phyloP scores from a whole-genome alignment of 331 rosid genomes.

The Malus hybrid region DNA sequence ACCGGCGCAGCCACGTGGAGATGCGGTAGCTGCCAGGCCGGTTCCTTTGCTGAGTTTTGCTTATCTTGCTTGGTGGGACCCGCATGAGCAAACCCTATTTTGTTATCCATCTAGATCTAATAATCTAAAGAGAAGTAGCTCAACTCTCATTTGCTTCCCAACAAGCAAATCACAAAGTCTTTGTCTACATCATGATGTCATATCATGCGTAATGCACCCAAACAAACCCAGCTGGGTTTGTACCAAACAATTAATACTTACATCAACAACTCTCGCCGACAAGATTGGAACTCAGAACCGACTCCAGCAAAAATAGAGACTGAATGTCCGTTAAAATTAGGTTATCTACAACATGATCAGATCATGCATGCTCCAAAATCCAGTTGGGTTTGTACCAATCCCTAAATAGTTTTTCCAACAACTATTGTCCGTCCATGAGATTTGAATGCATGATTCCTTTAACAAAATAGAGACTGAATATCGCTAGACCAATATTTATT shows the following conservation, averaged over 20 bases:
- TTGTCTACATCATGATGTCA: too few species aligned
- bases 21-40: not conserved
- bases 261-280: too few species aligned
- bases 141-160: not conserved
- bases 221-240: too few species aligned
- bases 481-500: too few species aligned
- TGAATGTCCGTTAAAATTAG: too few species aligned
- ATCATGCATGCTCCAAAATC: not conserved
- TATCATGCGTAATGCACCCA: too few species aligned
- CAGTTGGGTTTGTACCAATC: not conserved
- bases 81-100: not conserved
- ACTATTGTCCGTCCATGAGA: accelerated
- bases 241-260: too few species aligned
- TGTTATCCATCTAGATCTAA: not conserved
- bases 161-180: not conserved
- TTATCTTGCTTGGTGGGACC: not conserved
- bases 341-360: not conserved
- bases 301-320: too few species aligned
- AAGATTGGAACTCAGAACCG: too few species aligned
- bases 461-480: too few species aligned
- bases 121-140: not conserved
- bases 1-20: not conserved
- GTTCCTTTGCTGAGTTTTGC: not conserved
- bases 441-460: too few species aligned
- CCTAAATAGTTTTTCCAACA: not conserved